phyloP scores from a whole-genome alignment of 176 grass and related monocot genomes.

The Coix lacrymajobi region DNA sequence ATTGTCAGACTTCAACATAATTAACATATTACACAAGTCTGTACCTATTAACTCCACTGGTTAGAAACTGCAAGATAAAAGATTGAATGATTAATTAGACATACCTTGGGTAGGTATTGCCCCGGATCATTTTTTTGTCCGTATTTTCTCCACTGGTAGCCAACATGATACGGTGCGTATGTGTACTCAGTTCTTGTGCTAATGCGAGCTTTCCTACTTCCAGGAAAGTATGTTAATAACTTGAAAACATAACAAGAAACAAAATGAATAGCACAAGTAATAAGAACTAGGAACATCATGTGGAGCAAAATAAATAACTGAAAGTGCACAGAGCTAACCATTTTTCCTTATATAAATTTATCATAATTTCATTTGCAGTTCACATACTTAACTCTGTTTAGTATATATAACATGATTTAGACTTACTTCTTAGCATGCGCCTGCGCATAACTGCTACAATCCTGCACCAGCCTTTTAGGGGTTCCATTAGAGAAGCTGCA shows the following conservation, averaged over 20 bases:
- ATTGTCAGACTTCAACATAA: not conserved
- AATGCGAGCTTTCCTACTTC: constrained; percentile 23
- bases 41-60: not conserved
- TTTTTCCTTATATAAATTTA: not conserved
- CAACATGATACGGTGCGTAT: constrained; percentile 52
- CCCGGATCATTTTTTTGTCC: constrained; percentile 53
- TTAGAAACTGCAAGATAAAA: not conserved
- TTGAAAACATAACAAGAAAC: constrained; percentile 4
- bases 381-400: not conserved
- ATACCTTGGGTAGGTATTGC: constrained; percentile 42
- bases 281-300: not conserved
- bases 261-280: not conserved
- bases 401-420: not conserved
- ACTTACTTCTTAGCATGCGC: constrained; percentile 44
- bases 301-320: not conserved
- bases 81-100: not conserved
- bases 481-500: constrained; percentile 7
- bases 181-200: constrained; percentile 41
- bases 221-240: not conserved
- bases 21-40: not conserved
- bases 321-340: not conserved
- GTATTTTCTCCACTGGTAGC: constrained; percentile 56
- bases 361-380: not conserved
- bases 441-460: constrained; percentile 1
- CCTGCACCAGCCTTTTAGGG: constrained; percentile 25